A percentile compares a stretch with the other conserved stretches of the same genome.
phyloP scores from a whole-genome alignment of 1,139 yeast species.

The Pneumocystis carinii region DNA sequence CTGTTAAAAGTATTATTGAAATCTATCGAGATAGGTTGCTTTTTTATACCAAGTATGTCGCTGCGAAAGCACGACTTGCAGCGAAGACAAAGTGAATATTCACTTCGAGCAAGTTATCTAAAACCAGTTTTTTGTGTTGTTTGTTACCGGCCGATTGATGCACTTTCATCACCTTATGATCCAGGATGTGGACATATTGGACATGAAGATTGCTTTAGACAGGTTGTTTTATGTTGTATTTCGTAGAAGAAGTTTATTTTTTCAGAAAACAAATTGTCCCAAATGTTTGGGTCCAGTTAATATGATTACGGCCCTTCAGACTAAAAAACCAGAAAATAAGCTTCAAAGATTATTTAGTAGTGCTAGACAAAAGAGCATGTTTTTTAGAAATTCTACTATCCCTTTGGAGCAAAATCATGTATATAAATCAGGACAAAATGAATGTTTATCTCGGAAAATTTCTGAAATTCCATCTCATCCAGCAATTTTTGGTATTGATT shows the following conservation, averaged over 20 bases:
- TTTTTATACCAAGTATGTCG: background rate
- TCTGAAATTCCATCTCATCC: background rate
- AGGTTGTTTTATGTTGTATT: background rate
- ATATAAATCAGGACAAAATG: background rate
- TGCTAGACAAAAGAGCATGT: background rate
- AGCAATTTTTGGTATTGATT: background rate
- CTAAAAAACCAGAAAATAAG: background rate
- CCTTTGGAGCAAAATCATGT: background rate
- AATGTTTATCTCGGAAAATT: background rate
- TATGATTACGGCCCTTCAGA: background rate
- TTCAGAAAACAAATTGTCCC: background rate
- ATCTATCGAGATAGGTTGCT: background rate
- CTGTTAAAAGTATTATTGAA: background rate
- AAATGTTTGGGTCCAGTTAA: background rate
- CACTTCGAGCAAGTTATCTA: background rate
- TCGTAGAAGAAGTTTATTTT: background rate
- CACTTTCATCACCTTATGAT: background rate
- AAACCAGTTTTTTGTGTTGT: background rate
- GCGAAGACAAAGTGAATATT: background rate
- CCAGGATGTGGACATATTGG: background rate
- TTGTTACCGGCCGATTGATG: background rate
- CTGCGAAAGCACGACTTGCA: slow-evolving; percentile 1
- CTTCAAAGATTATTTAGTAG: background rate
- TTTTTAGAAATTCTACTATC: background rate
- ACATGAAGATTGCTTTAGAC: background rate